Percentiles rank a stretch among this genome's conserved stretches.
Conservation (phyloP, 805 yeast genomes). For the Brettanomyces naardenensis region DNA sequence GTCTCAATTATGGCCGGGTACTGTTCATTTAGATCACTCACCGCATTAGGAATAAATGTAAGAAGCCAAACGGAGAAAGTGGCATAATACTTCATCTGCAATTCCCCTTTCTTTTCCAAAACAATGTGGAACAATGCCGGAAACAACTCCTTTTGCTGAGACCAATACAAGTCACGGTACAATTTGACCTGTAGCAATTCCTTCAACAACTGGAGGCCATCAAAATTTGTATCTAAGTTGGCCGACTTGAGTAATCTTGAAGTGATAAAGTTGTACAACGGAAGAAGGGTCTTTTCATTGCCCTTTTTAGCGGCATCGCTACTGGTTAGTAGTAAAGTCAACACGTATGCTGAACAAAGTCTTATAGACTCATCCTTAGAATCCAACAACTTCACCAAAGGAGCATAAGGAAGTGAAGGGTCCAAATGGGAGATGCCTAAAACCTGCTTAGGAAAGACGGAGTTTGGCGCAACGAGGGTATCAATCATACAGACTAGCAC, state of each 20-base stretch:
- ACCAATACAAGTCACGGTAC: slow-evolving; percentile 48
- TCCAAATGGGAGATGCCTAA: slow-evolving; percentile 35
- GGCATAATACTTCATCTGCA: slow-evolving; percentile 79
- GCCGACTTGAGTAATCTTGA: slow-evolving; percentile 21
- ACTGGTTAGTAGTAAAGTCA: slow-evolving; percentile 39
- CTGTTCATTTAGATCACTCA: slow-evolving; percentile 37
- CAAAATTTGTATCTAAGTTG: slow-evolving; percentile 45
- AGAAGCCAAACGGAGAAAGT: slow-evolving; percentile 79
- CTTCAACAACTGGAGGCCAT: slow-evolving; percentile 58
- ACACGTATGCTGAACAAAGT: slow-evolving; percentile 45
- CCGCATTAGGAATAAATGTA: slow-evolving; percentile 57
- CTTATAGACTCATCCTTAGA: slow-evolving; percentile 50
- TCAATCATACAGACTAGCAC: slow-evolving; percentile 57
- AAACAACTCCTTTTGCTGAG: slow-evolving; percentile 31
- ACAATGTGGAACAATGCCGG: slow-evolving; percentile 44
- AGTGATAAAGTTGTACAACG: slow-evolving; percentile 31
- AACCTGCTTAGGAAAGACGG: slow-evolving; percentile 22
- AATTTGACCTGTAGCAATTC: slow-evolving; percentile 47
- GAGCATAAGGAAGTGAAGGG: slow-evolving; percentile 41
- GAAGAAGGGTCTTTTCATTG: slow-evolving; percentile 30
- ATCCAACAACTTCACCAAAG: slow-evolving; percentile 44
- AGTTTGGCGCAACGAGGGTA: slow-evolving; percentile 31
- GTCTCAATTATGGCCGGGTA: slow-evolving; percentile 48
- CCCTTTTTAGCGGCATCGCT: slow-evolving; percentile 8
- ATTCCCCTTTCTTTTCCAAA: slow-evolving; percentile 36